Evolutionary conservation across 1,139 yeast genomes (phyloP), one percentile per base, ranked within the genome.

Genomic region (Sugiyamaella castrensis): DNA sequence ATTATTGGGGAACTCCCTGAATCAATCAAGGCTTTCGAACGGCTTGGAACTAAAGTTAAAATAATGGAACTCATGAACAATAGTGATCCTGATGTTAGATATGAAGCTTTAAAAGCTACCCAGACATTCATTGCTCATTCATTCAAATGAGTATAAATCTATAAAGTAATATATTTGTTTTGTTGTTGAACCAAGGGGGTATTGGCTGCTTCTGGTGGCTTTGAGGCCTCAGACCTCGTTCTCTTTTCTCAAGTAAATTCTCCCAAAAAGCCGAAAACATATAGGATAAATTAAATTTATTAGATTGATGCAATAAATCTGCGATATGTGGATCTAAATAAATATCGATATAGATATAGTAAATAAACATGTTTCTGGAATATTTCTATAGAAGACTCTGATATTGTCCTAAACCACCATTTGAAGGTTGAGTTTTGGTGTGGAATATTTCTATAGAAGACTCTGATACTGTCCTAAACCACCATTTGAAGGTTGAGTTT

Each of bases 101-200:
- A 85, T 66, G 96, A 92, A 72, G 98, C 98, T 1, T 79, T 92
- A 64, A 87, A 87, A 67, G 89, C 98, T 1, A 87, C 96, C 19
- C 98, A 94, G 72, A 79, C 84, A 52, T 80, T 92, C 63, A 95
- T 92, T 51, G 88, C 96, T 7, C 91, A 87, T 60, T 75, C 84
- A 11, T 71, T 78, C 47, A 68, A 62, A 47, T 59, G 50, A 40
- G 32, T 15, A n/a, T 12, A 15, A 15, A 19, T 19, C 24, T 3
- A 19, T 19, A 19, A 4, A 19, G 24, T 19, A 13, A 11, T 32
- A 19, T 12, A 12, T 12, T 19, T 29, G 12, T 8, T 8, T 29
- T 13, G n/a, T 28, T 7, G 24, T 16, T 5, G 24, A 19, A 19
- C 24, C 24, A 3, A 4, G n/a, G n/a, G n/a, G n/a, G n/a, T n/a